Conservation (phyloP, 495 filamentous ascomycete genomes). For the Trichoderma asperelloides region DNA sequence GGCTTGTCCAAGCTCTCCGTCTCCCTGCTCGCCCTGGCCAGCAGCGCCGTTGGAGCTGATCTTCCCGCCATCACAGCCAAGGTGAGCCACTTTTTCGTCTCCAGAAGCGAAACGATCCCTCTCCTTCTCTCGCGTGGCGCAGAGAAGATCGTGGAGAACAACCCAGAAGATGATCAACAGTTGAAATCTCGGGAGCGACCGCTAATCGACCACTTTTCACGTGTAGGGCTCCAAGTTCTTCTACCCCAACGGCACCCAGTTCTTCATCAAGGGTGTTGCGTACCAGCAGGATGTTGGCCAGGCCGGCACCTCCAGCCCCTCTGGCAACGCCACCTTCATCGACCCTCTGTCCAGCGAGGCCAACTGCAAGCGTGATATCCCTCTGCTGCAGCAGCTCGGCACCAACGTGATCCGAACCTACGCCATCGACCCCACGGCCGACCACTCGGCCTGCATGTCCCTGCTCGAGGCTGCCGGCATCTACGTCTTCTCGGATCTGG, state of each 20-base stretch:
- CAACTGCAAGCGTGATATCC: constrained; percentile 72
- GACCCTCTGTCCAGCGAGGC: constrained; percentile 65
- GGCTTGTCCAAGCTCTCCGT: constrained; percentile 10
- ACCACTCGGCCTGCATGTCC: constrained; percentile 82
- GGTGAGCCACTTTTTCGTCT: constrained; percentile 5
- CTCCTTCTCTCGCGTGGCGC: background rate
- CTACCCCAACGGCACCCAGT: constrained; percentile 62
- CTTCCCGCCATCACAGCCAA: constrained; percentile 7
- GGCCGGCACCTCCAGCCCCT: constrained; percentile 23
- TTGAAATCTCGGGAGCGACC: constrained; percentile 5
- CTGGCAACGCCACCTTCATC: constrained; percentile 33
- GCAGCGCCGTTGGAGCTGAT: constrained; percentile 1
- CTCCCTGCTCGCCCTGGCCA: constrained; percentile 10
- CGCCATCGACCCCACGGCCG: constrained; percentile 67
- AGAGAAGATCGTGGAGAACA: background rate
- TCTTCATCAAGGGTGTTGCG: constrained; percentile 81
- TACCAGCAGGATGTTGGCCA: constrained; percentile 59
- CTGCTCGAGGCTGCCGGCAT: constrained; percentile 78
- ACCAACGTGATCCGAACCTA: constrained; percentile 94
- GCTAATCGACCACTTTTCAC: background rate
- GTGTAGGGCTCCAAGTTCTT: constrained; percentile 52
- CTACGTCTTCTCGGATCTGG: constrained; percentile 87
- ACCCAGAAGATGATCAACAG: background rate
- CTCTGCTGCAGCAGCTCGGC: constrained; percentile 61
- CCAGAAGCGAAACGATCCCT: background rate